phyloP scores from a whole-genome alignment of 2,329 filamentous ascomycete genomes.

The Microcyclosporella mali region DNA sequence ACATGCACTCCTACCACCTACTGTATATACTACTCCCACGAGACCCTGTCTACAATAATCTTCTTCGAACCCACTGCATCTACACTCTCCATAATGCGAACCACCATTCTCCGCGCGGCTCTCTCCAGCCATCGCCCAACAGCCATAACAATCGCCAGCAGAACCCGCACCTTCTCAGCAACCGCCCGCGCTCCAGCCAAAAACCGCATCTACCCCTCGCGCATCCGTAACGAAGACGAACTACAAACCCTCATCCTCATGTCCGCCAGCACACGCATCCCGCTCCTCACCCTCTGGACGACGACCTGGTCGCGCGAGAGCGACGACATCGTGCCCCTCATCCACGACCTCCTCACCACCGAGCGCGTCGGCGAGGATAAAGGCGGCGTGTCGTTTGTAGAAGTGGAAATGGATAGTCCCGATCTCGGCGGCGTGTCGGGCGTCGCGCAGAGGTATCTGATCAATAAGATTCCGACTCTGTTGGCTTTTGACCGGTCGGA shows the following conservation, averaged over 20 bases:
- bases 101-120: background rate
- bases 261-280: conserved; percentile 39
- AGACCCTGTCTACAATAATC: too few species aligned
- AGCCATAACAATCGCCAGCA: background rate
- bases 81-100: background rate
- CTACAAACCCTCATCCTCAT: conserved; percentile 44
- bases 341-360: conserved; percentile 39
- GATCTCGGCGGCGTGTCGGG: conserved; percentile 35
- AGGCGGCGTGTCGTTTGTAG: conserved; percentile 43
- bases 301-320: conserved; percentile 45
- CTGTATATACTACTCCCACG: too few species aligned
- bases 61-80: too few species aligned
- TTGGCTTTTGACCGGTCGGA: conserved; percentile 46
- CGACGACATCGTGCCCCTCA: conserved; percentile 37
- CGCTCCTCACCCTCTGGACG: conserved; percentile 47
- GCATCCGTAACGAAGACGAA: conserved; percentile 43
- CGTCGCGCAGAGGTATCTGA: conserved; percentile 37
- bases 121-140: background rate
- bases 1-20: too few species aligned
- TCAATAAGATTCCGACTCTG: conserved; percentile 45
- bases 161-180: conserved; percentile 20
- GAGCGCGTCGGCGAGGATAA: conserved; percentile 40
- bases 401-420: conserved; percentile 44
- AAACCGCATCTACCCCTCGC: conserved; percentile 32
- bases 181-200: conserved; percentile 18